These are phyloP conservation scores for Exophiala spinifera DNA, from an alignment of 2,329 filamentous ascomycete genomes.

Conservation along the genomic window DNA sequence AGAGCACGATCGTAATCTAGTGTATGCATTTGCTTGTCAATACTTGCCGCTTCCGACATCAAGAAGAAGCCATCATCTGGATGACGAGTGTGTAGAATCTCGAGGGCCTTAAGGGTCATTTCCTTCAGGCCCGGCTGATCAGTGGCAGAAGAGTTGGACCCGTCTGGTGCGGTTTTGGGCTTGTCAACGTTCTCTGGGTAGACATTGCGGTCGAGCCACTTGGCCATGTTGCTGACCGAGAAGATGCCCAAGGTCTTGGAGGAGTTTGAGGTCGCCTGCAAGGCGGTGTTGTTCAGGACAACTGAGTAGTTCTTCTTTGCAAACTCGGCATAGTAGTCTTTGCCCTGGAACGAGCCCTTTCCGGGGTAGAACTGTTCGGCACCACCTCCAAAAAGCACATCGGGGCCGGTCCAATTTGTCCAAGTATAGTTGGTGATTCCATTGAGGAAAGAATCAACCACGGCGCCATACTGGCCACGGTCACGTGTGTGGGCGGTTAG, in stretches of 20 bases:
- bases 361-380: constrained; percentile 75
- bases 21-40: constrained; percentile 87
- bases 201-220: constrained; percentile 74
- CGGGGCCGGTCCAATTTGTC: constrained; percentile 70
- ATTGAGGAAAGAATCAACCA: constrained; percentile 73
- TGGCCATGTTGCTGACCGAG: constrained; percentile 69
- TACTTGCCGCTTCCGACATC: constrained; percentile 80
- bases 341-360: constrained; percentile 62
- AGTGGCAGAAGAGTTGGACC: constrained; percentile 60
- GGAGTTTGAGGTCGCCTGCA: constrained; percentile 56
- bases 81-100: constrained; percentile 67
- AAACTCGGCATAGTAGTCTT: constrained; percentile 71
- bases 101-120: constrained; percentile 84
- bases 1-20: constrained; percentile 84
- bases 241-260: constrained; percentile 74
- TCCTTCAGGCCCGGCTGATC: constrained; percentile 83
- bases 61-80: constrained; percentile 76
- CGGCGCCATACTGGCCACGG: constrained; percentile 65
- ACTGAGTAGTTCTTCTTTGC: constrained; percentile 68
- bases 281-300: constrained; percentile 69
- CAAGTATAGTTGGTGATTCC: constrained; percentile 78
- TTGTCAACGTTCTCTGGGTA: constrained; percentile 67
- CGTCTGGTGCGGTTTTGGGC: constrained; percentile 67
- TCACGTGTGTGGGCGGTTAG: constrained; percentile 69
- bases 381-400: constrained; percentile 79